These are phyloP conservation scores for Leishmania mexicana DNA, from an alignment of 208 protist genomes.

Conservation along the genomic window DNA sequence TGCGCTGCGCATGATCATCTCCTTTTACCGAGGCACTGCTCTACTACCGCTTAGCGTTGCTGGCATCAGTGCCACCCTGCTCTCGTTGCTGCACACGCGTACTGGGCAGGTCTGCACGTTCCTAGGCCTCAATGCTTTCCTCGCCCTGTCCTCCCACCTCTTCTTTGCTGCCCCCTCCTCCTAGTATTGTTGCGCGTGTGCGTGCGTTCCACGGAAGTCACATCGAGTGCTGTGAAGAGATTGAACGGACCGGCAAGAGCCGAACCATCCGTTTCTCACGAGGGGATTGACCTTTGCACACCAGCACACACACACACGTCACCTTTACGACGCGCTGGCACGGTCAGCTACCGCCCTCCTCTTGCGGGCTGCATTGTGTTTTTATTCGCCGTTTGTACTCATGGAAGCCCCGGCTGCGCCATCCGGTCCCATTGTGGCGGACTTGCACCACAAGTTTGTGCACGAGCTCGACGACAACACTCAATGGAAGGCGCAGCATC, in stretches of 20 bases:
- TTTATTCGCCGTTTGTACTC: neutral
- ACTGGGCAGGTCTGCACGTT: neutral
- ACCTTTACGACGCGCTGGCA: neutral
- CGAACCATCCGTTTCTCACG: neutral
- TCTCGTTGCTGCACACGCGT: neutral
- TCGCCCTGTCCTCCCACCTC: neutral
- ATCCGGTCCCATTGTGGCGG: constrained; percentile 38
- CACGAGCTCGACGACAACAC: constrained; percentile 79
- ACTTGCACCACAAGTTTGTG: constrained; percentile 81
- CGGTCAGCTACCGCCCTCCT: neutral
- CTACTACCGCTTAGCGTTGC: neutral
- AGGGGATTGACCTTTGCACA: neutral
- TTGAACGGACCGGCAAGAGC: neutral
- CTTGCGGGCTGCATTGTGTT: no score
- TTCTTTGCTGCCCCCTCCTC: neutral
- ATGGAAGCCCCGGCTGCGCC: neutral
- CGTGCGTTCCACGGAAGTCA: neutral
- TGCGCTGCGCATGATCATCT: neutral
- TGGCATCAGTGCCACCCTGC: neutral
- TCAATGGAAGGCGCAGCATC: constrained; percentile 95
- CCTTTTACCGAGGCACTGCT: neutral
- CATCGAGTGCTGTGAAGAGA: neutral
- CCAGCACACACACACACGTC: neutral
- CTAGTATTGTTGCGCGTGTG: neutral
- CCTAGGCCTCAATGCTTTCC: neutral